Conservation (phyloP, 2,329 filamentous ascomycete genomes). For the Colletotrichum tabaci region DNA sequence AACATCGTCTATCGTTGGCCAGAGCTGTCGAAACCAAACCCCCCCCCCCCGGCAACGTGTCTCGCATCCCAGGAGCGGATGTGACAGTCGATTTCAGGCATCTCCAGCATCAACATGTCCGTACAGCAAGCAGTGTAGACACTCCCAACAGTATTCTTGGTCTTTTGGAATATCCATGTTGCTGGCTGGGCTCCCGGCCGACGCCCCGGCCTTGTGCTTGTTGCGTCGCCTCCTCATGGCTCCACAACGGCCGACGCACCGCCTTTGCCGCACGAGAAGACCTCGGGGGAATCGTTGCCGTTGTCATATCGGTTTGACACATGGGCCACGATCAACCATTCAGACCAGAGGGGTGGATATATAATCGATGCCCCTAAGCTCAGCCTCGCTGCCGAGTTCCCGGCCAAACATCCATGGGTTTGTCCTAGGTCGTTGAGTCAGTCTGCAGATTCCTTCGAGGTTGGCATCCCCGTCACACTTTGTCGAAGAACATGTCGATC, state of each 20-base stretch:
- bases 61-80: not conserved
- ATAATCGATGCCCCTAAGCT: too few relatives aligned
- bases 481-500: not conserved
- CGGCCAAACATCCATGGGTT: not conserved
- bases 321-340: not conserved
- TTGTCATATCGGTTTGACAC: not conserved
- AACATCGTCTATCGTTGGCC: not conserved
- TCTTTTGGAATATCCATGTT: not conserved
- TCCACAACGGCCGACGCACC: not conserved
- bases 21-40: not conserved
- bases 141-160: not conserved
- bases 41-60: not conserved
- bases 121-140: too few relatives aligned
- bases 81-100: not conserved
- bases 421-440: not conserved
- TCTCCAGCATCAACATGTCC: not conserved
- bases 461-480: not conserved
- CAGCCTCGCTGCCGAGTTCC: not conserved
- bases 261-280: not conserved
- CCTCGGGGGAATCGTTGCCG: not conserved
- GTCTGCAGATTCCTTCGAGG: not conserved
- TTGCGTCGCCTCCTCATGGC: not conserved
- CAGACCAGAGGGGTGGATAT: not conserved
- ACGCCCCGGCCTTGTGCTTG: not conserved
- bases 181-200: not conserved